A percentile compares a stretch with the other conserved stretches of the same genome.
Evolutionary conservation across 1,139 yeast genomes (phyloP).

Genomic region (Candida dubliniensis): DNA sequence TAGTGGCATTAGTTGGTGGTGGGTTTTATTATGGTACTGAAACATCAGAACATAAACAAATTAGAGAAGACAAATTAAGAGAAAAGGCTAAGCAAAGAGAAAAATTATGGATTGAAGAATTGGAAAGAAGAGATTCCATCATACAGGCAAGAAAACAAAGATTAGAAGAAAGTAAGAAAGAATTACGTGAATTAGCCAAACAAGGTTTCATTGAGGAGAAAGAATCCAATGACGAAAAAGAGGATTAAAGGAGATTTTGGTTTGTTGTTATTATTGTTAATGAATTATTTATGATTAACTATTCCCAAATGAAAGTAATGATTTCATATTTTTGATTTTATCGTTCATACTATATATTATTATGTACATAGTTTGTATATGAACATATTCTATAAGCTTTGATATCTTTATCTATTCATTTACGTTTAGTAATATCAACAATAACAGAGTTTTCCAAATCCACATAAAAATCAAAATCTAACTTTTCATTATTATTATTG

Average conservation of each 20-base stretch:
- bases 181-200: slow-evolving; percentile 39
- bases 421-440: background rate
- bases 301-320: no score
- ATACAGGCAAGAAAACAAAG: slow-evolving; percentile 63
- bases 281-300: no score
- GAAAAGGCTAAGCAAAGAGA: slow-evolving; percentile 86
- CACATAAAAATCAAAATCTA: slow-evolving; percentile 1
- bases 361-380: background rate
- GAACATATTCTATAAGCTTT: background rate
- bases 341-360: no score
- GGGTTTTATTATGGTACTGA: slow-evolving; percentile 61
- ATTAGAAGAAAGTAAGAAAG: slow-evolving; percentile 38
- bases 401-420: background rate
- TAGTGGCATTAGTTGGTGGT: slow-evolving; percentile 80
- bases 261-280: background rate
- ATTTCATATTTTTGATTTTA: no score
- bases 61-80: slow-evolving; percentile 60
- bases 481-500: background rate
- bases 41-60: slow-evolving; percentile 39
- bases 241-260: background rate
- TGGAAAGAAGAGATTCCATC: slow-evolving; percentile 76
- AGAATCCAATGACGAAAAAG: background rate
- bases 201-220: slow-evolving; percentile 38
- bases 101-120: slow-evolving; percentile 84
- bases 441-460: slow-evolving; percentile 1